Evolutionary conservation across 1,284 basidiomycete genomes (phyloP).

Genomic region (Ganoderma lucidum): DNA sequence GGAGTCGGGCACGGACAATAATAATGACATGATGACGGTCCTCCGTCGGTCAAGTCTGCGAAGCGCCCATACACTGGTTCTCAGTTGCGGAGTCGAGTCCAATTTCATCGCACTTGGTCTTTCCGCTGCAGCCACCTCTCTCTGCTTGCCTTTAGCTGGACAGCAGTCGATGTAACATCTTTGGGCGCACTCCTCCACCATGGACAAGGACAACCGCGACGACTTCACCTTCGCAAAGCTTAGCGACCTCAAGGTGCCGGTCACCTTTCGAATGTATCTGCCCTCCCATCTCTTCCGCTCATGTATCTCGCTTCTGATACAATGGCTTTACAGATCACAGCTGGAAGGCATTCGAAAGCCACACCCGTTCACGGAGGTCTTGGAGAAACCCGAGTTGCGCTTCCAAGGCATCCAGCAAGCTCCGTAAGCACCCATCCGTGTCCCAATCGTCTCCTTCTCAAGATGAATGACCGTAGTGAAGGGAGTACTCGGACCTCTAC

Average conservation of each 20-base stretch:
- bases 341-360: slow-evolving; percentile 82
- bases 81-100: not conserved
- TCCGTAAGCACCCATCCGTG: slow-evolving; percentile 57
- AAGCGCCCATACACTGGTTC: slow-evolving; percentile 8
- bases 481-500: slow-evolving; percentile 88
- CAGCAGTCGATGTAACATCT: not conserved
- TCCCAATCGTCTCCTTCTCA: slow-evolving; percentile 26
- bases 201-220: slow-evolving; percentile 81
- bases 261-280: slow-evolving; percentile 82
- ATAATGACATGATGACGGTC: not conserved
- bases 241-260: slow-evolving; percentile 84
- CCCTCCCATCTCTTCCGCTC: not conserved
- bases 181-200: slow-evolving; percentile 36
- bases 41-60: not conserved
- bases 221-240: slow-evolving; percentile 93
- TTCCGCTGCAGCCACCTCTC: slow-evolving; percentile 7
- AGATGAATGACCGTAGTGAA: slow-evolving; percentile 45
- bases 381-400: slow-evolving; percentile 80
- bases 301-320: too few relatives aligned
- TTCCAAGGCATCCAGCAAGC: slow-evolving; percentile 81
- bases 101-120: slow-evolving; percentile 16
- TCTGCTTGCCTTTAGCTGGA: not conserved
- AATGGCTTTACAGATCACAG: slow-evolving; percentile 66
- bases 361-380: slow-evolving; percentile 74
- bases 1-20: slow-evolving; percentile 5